Percentiles rank a stretch among this genome's conserved stretches.
Evolutionary conservation across 371 early-diverging fungal genomes (phyloP).

Genomic region (Dichotomocladium elegans): DNA sequence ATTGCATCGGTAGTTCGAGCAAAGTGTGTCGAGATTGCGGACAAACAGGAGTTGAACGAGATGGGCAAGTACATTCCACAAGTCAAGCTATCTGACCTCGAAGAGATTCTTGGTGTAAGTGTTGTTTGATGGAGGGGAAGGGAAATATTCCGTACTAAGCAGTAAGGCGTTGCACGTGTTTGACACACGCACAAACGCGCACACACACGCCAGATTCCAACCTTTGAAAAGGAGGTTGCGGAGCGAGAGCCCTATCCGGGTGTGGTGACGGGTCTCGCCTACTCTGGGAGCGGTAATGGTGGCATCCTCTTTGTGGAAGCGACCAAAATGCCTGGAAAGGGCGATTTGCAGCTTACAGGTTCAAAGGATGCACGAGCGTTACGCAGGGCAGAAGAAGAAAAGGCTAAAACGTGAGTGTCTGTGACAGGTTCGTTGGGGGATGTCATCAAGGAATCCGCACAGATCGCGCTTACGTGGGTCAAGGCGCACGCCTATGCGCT

Average conservation of each 20-base stretch:
- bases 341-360: constrained; percentile 70
- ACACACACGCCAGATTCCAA: constrained; percentile 23
- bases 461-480: constrained; percentile 79
- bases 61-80: constrained; percentile 18
- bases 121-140: neutral
- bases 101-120: constrained; percentile 62
- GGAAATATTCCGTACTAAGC: too few species aligned
- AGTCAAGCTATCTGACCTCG: constrained; percentile 40
- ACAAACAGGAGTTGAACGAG: constrained; percentile 17
- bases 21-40: constrained; percentile 69
- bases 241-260: constrained; percentile 68
- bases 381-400: too few species aligned
- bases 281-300: constrained; percentile 73
- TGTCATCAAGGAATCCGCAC: constrained; percentile 86
- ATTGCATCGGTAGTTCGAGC: constrained; percentile 72
- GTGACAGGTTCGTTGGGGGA: constrained; percentile 74
- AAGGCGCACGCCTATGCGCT: constrained; percentile 65
- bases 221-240: constrained; percentile 60
- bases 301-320: constrained; percentile 82
- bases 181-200: too few species aligned
- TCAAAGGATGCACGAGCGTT: neutral
- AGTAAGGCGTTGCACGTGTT: too few species aligned
- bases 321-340: constrained; percentile 72
- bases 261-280: constrained; percentile 82
- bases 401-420: too few species aligned